A percentile compares a stretch with the other conserved stretches of the same genome.
phyloP scores from a whole-genome alignment of 1,284 basidiomycete species.

The Inonotus hispidus region DNA sequence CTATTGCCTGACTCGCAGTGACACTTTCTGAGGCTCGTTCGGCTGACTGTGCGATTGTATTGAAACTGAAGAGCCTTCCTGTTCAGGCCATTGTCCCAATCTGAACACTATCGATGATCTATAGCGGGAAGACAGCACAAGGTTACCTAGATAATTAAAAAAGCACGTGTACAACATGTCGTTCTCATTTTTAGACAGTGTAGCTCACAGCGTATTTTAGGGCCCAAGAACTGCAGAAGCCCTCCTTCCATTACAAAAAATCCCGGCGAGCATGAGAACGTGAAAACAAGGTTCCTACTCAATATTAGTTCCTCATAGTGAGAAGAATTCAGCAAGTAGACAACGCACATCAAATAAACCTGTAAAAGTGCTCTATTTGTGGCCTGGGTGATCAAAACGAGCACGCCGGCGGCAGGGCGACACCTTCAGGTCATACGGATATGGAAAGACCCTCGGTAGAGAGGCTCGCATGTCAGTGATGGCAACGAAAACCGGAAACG shows the following conservation, averaged over 20 bases:
- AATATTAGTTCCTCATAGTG: too few relatives aligned
- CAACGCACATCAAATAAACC: too few relatives aligned
- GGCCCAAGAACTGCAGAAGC: background rate
- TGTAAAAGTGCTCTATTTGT: background rate
- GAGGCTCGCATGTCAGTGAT: slow-evolving; percentile 1
- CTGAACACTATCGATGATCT: background rate
- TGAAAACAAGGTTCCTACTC: background rate
- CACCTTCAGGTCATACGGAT: background rate
- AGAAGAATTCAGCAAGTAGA: too few relatives aligned
- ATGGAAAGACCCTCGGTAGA: background rate
- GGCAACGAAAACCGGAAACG: background rate
- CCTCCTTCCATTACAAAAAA: background rate
- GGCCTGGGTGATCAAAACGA: background rate
- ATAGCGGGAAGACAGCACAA: background rate
- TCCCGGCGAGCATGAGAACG: background rate
- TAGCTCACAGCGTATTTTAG: background rate
- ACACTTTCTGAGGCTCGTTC: background rate
- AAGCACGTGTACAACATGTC: background rate
- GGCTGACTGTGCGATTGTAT: background rate
- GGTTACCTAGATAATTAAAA: background rate
- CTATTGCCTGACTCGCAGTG: background rate
- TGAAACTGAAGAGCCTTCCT: background rate
- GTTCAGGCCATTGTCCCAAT: background rate
- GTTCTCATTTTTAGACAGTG: background rate
- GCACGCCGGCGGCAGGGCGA: background rate